A percentile compares a stretch with the other conserved stretches of the same genome.
Conservation (phyloP, 768 basidiomycete genomes). For the Russula ochroleuca region DNA sequence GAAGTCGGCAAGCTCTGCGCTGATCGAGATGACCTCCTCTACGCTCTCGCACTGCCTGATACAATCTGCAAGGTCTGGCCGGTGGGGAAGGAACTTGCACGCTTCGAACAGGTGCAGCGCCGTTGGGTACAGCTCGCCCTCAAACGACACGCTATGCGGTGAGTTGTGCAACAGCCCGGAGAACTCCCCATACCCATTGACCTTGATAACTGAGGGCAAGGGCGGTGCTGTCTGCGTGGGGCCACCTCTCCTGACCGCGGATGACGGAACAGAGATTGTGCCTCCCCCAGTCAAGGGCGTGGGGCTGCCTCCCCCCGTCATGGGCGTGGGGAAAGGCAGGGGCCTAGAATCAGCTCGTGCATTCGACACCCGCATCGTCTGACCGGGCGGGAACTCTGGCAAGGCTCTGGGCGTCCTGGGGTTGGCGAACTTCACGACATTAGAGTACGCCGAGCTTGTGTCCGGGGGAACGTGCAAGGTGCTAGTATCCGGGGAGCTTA, state of each 20-base stretch:
- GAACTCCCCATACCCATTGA: slow-evolving; percentile 33
- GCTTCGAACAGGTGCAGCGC: slow-evolving; percentile 77
- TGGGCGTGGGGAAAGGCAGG: neutral
- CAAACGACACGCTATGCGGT: slow-evolving; percentile 54
- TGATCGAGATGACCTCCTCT: neutral
- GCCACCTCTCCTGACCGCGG: too few species aligned
- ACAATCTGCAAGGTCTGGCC: slow-evolving; percentile 11
- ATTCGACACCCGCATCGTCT: neutral
- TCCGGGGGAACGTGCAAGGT: neutral
- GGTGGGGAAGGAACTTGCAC: slow-evolving; percentile 54
- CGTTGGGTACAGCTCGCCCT: slow-evolving; percentile 55
- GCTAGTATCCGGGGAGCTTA: neutral
- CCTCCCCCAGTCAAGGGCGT: too few species aligned
- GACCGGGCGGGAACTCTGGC: too few species aligned
- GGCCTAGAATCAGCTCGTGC: neutral
- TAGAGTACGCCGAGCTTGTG: neutral
- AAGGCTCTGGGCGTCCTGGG: too few species aligned
- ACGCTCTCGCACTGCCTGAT: neutral
- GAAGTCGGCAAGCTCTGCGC: neutral
- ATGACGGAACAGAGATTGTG: too few species aligned
- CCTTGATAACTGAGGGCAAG: slow-evolving; percentile 34
- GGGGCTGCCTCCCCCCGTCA: neutral
- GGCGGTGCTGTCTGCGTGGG: neutral
- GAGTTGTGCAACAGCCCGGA: slow-evolving; percentile 64
- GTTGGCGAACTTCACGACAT: too few species aligned